Evolutionary conservation across 163 green algal genomes (phyloP), one percentile per base, ranked within the genome.

Genomic region (Chloroidium sp.): DNA sequence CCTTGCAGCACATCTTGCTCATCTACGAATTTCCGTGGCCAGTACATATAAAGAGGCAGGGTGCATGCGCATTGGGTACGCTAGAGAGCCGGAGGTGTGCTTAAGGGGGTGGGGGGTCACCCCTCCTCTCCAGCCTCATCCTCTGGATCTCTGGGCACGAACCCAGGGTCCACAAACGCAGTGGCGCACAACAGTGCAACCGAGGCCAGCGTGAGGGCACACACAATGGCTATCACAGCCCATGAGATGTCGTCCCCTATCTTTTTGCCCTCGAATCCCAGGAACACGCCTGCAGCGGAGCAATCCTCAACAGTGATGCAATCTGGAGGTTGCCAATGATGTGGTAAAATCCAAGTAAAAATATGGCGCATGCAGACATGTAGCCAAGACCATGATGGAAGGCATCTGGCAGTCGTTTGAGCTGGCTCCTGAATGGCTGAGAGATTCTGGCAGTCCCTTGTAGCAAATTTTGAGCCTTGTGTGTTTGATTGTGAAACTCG

Each of bases 131-230:
- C 84, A 62, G 97, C 93, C 0, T 89, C 68, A 0, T 59, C 87
- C 67, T 95, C 89, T 76, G 57, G 69, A 69, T 86, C 76, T 69
- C 95, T 87, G 0, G 94, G 95, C 64, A 98, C 89, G 78, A 98
- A 96, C 4, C 96, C 96, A 0, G 96, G 96, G 82, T 99, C 96
- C 2, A 88, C 88, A 82, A 92, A 92, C 0, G 91, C 91, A 2
- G 96, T 98, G 10, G 82, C 61, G 1, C 81, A 75, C 69, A 94
- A 77, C 69, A 86, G 82, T 58, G 69, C 72, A 0, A 91, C 57
- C 0, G 80, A 85, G 59, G 84, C 76, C 0, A 82, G 61, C 1
- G 93, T 83, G 10, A 94, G 75, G 61, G 90, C 84, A 2, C 87
- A 75, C 0, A 79, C 77, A 12, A 90, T 74, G 2, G 75, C 81